Conservation (phyloP, 495 filamentous ascomycete species). For the Thermothielavioides terrestris region DNA sequence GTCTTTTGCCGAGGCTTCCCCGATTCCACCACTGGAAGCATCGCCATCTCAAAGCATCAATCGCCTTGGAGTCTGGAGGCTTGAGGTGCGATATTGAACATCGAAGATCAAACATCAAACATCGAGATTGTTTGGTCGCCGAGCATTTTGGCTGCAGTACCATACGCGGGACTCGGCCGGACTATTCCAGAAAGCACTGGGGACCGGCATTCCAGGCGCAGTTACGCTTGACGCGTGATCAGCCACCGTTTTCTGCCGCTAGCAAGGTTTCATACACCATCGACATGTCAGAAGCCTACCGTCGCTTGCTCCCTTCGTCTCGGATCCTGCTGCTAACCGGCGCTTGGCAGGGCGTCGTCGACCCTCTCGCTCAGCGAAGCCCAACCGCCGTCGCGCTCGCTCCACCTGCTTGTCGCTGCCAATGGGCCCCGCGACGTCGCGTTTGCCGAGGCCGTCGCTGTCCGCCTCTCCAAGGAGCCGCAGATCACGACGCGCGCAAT, state of each 20-base stretch:
- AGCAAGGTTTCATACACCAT: neutral
- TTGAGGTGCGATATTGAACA: too few species aligned
- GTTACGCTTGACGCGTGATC: too few species aligned
- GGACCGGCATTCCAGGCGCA: too few species aligned
- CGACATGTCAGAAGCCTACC: constrained; percentile 13
- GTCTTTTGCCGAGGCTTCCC: too few species aligned
- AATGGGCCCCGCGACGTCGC: constrained; percentile 45
- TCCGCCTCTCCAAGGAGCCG: constrained; percentile 46
- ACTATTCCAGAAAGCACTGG: neutral
- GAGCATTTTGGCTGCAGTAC: too few species aligned
- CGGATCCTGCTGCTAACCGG: neutral
- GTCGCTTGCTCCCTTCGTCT: neutral
- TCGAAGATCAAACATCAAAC: too few species aligned
- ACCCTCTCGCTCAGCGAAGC: constrained; percentile 34
- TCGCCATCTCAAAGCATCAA: too few species aligned
- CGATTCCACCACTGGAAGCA: too few species aligned
- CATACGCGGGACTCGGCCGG: too few species aligned
- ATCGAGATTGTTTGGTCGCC: too few species aligned
- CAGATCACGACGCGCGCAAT: constrained; percentile 48
- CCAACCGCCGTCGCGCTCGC: constrained; percentile 33
- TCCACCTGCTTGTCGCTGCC: constrained; percentile 44
- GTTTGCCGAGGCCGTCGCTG: constrained; percentile 44
- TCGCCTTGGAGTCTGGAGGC: too few species aligned
- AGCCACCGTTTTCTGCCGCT: too few species aligned
- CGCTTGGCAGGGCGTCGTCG: constrained; percentile 14